Base-by-base conservation (phyloP, 169 alveolate genomes). In the Cytauxzoon felis region DNA sequence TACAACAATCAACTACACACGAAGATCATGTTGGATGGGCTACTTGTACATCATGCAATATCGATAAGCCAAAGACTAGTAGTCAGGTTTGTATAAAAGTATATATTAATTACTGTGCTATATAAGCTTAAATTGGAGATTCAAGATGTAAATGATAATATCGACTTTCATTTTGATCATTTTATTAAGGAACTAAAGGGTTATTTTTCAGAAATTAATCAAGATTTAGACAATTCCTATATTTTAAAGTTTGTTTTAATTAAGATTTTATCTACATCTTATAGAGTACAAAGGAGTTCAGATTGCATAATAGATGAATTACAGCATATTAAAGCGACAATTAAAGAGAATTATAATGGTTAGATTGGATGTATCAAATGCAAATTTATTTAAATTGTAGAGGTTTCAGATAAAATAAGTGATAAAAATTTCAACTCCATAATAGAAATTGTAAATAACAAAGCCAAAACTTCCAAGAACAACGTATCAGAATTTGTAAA, bases 141-240 rank as follows among this genome's bases (percentile, higher is more conserved):
- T 32, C 69, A 57, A 27, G 84, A 73, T 26, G 61, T 65, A 26
- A 73, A 57, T 47, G 84, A 73, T 60, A 53, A 52, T 24, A 64
- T 73, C 16, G 78, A 73, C 54, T 73, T 73, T 36, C 78, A 73
- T 56, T 48, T 73, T 49, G 29, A 48, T 32, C 16, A 73, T 26
- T 64, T 73, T 42, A 33, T 9, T 40, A 24, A 50, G 2, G 32
- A 41, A 18, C 53, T 73, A 4, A 63, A 73, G 36, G 53, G 23
- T 32, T 41, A 29, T 19, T 29, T 73, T 27, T n/a, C 29, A 18
- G 24, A 32, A 21, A 52, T 57, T 0, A 65, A 24, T 13, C 80
- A 61, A 27, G 56, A 42, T 23, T 26, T 73, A 7, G 79, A 63
- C 48, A 36, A 67, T 38, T 27, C 62, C 5, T 67, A 73, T 19